Evolutionary conservation across 352 stramenopile species (phyloP).

Genomic region (Thraustochytrium sp.): DNA sequence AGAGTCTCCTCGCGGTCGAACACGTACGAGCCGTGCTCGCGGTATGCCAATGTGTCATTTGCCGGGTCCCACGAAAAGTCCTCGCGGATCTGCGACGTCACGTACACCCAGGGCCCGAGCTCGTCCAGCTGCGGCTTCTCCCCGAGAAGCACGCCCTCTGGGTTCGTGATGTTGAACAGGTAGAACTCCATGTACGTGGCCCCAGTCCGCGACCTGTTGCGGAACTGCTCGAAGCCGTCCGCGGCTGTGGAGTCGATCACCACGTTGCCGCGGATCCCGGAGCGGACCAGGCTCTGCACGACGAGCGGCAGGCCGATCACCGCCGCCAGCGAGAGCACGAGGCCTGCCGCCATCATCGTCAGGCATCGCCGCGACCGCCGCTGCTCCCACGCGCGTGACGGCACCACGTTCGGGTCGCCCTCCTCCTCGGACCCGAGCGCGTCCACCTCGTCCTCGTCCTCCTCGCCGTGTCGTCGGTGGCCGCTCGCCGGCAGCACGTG

Average conservation of each 20-base stretch:
- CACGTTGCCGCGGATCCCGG: not conserved
- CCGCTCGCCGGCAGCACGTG: too few relatives aligned
- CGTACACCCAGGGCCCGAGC: slow-evolving; percentile 19
- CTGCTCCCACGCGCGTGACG: not conserved
- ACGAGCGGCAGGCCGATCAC: not conserved
- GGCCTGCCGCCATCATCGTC: not conserved
- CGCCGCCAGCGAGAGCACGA: not conserved
- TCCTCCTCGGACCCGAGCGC: not conserved
- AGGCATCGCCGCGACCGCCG: not conserved
- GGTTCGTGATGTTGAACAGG: slow-evolving; percentile 33
- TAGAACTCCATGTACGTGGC: slow-evolving; percentile 28
- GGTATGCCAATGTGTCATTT: not conserved
- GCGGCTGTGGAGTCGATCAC: slow-evolving; percentile 11
- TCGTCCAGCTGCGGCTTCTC: not conserved
- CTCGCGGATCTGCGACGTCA: not conserved
- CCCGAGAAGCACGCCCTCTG: not conserved
- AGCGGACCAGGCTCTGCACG: not conserved
- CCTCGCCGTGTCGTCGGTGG: too few relatives aligned
- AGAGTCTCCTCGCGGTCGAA: not conserved
- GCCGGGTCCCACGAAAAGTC: slow-evolving; percentile 4
- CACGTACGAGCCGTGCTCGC: slow-evolving; percentile 31
- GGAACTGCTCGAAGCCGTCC: slow-evolving; percentile 32
- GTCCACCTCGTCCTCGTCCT: not conserved
- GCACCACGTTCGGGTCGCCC: not conserved
- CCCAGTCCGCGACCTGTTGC: not conserved